Evolutionary conservation across 192 early-diverging fungal species (phyloP), one percentile per base, ranked within the genome.

Genomic region (Helicostylum pulchrum): DNA sequence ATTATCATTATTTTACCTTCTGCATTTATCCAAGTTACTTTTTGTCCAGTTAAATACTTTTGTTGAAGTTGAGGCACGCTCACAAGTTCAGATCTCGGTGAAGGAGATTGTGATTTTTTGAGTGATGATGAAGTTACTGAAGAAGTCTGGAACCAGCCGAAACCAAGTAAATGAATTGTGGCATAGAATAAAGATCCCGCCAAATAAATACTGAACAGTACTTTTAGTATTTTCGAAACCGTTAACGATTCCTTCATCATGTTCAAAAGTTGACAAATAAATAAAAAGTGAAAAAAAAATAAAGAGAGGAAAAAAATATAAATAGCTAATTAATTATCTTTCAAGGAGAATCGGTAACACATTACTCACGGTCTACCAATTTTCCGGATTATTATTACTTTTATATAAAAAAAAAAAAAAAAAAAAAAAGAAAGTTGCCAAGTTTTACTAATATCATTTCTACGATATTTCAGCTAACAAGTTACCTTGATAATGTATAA

Each of bases 111-210:
- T 15, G 32, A 51, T 3, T 10, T 39, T 10, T 39, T 39, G 6
- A 30, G 42, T 32, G 53, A 26, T 30, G 26, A n/a, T n/a, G 19
- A 30, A 15, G 47, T 19, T 36, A 58, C 57, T 49, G 44, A 20
- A 20, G 51, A 32, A 45, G 45, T 15, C 20, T 32, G 43, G 44
- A 48, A 51, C 39, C n/a, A 45, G 21, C 44, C 49, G 23, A 66
- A 67, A 12, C 71, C 71, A 45, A 67, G 54, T 39, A 76, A 66
- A 55, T 76, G 69, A 44, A 43, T 39, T 14, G 74, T 70, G 11
- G 69, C 53, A 56, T 76, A 76, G 32, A 76, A 39, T 11, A 76
- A 36, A 15, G 74, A 76, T 26, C 64, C 56, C n/a, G 61, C 66
- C 47, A 76, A 48, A 61, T 71, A 76, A 21, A 72, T 3, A 45